Evolutionary conservation across 129 eudicot genomes (phyloP), one percentile per base, ranked within the genome.

Genomic region (Erigeron canadensis): DNA sequence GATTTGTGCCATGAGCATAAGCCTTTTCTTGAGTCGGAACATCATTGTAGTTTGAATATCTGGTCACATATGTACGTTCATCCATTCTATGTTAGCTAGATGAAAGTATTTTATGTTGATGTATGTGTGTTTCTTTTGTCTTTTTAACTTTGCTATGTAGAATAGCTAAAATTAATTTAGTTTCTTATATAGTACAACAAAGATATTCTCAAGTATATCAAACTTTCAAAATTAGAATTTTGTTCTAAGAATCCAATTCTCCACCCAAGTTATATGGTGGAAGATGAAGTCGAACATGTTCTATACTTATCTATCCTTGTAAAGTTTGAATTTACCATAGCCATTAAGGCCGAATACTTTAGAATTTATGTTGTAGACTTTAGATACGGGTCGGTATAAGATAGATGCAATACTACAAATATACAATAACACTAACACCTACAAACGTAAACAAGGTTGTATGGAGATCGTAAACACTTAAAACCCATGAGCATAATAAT

Each of bases 211-310:
- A 51, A 48, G 4, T 39, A 16, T 28, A 42, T 6, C 55, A 48
- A 56, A 51, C 6, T 51, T 22, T 51, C 44, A 51, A 28, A 43
- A 23, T 23, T 44, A 44, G 65, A 60, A 70, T 70, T 63, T 42
- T 45, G 43, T 71, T 23, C 55, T 21, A 63, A 70, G 81, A 77
- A 77, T 77, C 81, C 22, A 70, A 77, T 70, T 77, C 81, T 70
- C 81, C 81, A 77, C 71, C 60, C 19, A 63, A 10, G 10, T 16
- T 63, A 50, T 42, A 71, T 43, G 75, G 63, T 70, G 67, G 77
- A 63, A 70, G 67, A 51, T 69, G 76, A 77, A 69, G 56, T 63
- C 66, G 81, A 77, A 77, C 77, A 40, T 70, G 81, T 77, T 77
- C 77, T 41, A n/a, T 18, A 42, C 5, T 42, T 69, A 28, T 51